phyloP scores from a whole-genome alignment of 345 rosid genomes.

The Aegle marmelos region DNA sequence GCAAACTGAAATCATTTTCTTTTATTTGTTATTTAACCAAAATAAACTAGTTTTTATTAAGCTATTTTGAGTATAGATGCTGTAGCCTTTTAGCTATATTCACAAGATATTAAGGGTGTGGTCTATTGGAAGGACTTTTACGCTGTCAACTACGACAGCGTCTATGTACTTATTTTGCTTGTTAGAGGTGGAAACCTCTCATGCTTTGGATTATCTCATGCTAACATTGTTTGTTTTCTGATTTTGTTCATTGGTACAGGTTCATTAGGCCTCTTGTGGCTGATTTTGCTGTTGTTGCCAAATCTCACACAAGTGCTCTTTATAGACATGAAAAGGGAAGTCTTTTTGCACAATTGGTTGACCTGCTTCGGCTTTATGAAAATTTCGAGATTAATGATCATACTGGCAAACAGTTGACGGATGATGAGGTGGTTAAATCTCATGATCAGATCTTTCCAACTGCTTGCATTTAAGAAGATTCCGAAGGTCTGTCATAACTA shows the following conservation, averaged over 20 bases:
- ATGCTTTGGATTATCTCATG: not conserved
- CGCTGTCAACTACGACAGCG: not conserved
- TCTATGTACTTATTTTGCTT: not conserved
- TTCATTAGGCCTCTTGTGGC: slow-evolving; percentile 95
- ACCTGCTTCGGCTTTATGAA: slow-evolving; percentile 90
- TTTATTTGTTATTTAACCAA: not conserved
- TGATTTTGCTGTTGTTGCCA: slow-evolving; percentile 91
- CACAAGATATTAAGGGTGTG: too few species aligned
- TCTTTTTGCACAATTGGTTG: slow-evolving; percentile 92
- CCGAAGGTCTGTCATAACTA: slow-evolving; percentile 63
- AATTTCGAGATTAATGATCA: slow-evolving; percentile 98
- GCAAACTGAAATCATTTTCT: not conserved
- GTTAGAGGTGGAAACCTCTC: not conserved
- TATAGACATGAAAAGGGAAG: slow-evolving; percentile 84
- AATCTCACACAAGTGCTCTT: slow-evolving; percentile 85
- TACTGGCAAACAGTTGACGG: slow-evolving; percentile 82
- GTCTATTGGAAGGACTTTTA: not conserved
- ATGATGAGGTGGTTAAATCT: slow-evolving; percentile 83
- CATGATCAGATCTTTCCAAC: slow-evolving; percentile 94
- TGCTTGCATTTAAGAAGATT: slow-evolving; percentile 81
- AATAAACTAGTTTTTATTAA: not conserved
- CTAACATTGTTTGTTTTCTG: not conserved
- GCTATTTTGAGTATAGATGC: not conserved
- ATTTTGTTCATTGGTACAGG: slow-evolving; percentile 36
- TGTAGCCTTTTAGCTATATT: not conserved